Base-by-base conservation (phyloP, 2,329 filamentous ascomycete genomes). In the Macroventuria anomochaeta region DNA sequence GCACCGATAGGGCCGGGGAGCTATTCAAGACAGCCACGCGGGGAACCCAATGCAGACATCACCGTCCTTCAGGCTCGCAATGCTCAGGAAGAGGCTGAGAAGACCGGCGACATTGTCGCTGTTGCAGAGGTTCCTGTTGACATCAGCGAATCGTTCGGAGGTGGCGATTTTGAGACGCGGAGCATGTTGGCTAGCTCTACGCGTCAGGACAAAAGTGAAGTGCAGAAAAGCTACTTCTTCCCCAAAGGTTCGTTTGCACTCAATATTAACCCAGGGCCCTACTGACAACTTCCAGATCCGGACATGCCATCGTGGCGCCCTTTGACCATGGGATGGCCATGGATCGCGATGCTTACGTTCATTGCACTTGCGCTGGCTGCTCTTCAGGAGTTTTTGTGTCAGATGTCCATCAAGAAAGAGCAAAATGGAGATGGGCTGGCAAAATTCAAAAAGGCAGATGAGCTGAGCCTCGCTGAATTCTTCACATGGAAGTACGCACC, bases 81-180 rank as follows among this genome's bases (percentile, higher is more conserved):
- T 31, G 78, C 76, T 2, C 76, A 77, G 48, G 68, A 72, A 38
- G 71, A 76, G 26, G 78, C 78, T 2, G 72, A 79, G 28, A 73
- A 77, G 58, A 75, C 70, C 5, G 77, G 76, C 5, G 73, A 69
- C 29, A 78, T 81, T 18, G 70, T 80, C 13, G 76, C 76, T 28
- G 68, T 80, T 25, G 52, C 74, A 49, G 75, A 77, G 31, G 56
- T 71, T 18, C 65, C 70, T 5, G 68, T 80, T 3, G 78, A 80
- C 44, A 71, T 80, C 51, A 80, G 76, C 50, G 73, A 73, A 28
- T 59, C 62, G 11, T 64, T 76, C 20, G 75, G 73, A 12, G 74
- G 70, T 33, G 62, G 58, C 17, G 65, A 75, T 38, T 70, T 69
- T 21, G 69, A 75, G 15, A 65, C 65, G 2, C 62, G 67, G 20